A percentile compares a stretch with the other conserved stretches of the same genome.
Conservation (phyloP, 257 asterid species). For the Voacanga thouarsii region DNA sequence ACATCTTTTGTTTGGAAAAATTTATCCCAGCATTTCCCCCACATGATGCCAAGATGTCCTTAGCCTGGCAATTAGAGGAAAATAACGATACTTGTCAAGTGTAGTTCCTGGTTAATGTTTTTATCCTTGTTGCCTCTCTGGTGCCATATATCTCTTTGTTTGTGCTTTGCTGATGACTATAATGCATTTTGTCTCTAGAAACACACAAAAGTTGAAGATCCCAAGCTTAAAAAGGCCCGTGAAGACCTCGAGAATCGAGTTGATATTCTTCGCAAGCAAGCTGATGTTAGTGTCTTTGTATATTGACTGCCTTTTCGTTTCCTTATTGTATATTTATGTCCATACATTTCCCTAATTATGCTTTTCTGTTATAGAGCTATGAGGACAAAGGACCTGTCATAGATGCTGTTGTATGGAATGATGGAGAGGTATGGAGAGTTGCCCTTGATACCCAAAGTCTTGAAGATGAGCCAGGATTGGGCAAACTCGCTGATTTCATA, state of each 20-base stretch:
- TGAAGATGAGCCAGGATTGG: slow-evolving; percentile 75
- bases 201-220: slow-evolving; percentile 61
- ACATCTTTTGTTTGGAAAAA: neutral
- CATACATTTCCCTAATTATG: slow-evolving; percentile 22
- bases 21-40: neutral
- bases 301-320: slow-evolving; percentile 13
- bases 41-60: neutral
- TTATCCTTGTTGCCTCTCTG: neutral
- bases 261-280: slow-evolving; percentile 87
- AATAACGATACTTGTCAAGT: neutral
- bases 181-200: slow-evolving; percentile 39
- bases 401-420: slow-evolving; percentile 99
- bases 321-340: slow-evolving; percentile 20
- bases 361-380: slow-evolving; percentile 49
- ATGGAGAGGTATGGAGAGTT: slow-evolving; percentile 95
- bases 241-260: slow-evolving; percentile 90
- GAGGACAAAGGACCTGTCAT: slow-evolving; percentile 92
- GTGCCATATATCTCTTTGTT: slow-evolving; percentile 13
- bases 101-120: neutral
- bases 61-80: neutral
- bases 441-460: slow-evolving; percentile 94
- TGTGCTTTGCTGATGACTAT: neutral
- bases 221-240: slow-evolving; percentile 57
- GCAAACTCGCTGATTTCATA: slow-evolving; percentile 74
- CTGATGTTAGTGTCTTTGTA: slow-evolving; percentile 50